Conservation (phyloP, 2,329 filamentous ascomycete genomes). For the Metarhizium album region DNA sequence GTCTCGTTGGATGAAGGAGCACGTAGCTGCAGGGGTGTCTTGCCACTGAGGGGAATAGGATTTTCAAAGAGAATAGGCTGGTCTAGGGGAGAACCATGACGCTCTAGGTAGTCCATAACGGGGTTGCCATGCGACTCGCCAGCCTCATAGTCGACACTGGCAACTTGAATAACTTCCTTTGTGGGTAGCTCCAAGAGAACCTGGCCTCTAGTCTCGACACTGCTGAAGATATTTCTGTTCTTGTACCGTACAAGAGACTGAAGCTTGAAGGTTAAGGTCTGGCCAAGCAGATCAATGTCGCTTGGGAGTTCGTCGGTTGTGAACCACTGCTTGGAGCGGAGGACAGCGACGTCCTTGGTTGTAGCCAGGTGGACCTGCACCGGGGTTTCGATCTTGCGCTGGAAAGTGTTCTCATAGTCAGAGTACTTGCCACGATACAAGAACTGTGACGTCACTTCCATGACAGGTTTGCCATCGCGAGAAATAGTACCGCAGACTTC, state of each 20-base stretch:
- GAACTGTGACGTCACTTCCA: slow-evolving; percentile 99
- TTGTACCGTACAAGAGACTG: slow-evolving; percentile 89
- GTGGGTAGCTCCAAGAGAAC: slow-evolving; percentile 89
- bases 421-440: slow-evolving; percentile 86
- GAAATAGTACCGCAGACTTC: slow-evolving; percentile 97
- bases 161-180: slow-evolving; percentile 95
- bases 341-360: slow-evolving; percentile 82
- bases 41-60: slow-evolving; percentile 87
- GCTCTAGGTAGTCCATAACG: slow-evolving; percentile 89
- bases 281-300: slow-evolving; percentile 77
- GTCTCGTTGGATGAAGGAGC: slow-evolving; percentile 95
- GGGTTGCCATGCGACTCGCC: slow-evolving; percentile 90
- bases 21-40: slow-evolving; percentile 76
- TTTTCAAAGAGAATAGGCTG: slow-evolving; percentile 97
- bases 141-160: slow-evolving; percentile 91
- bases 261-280: slow-evolving; percentile 93
- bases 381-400: slow-evolving; percentile 89
- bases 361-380: slow-evolving; percentile 86
- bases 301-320: slow-evolving; percentile 57
- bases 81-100: slow-evolving; percentile 84
- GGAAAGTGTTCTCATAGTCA: slow-evolving; percentile 97
- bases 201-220: slow-evolving; percentile 82
- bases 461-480: slow-evolving; percentile 72
- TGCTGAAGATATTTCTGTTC: slow-evolving; percentile 86
- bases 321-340: slow-evolving; percentile 98